Evolutionary conservation across 768 basidiomycete species (phyloP).

Genomic region (Mycena filopes): DNA sequence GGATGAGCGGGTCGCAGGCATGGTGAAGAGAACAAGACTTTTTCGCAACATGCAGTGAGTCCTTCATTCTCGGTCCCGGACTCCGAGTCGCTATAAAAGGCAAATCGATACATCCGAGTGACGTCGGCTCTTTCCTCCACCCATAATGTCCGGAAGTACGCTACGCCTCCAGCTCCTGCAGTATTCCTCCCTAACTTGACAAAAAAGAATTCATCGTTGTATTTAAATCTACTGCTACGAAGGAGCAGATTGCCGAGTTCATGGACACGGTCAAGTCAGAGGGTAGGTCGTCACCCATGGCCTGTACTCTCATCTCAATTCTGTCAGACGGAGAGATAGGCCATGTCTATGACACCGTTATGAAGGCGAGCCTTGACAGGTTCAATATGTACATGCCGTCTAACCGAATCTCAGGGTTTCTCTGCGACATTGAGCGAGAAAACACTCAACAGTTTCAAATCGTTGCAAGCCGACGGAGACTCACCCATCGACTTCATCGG

Average conservation of each 20-base stretch:
- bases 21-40: slow-evolving; percentile 28
- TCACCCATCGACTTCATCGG: slow-evolving; percentile 38
- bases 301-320: background rate
- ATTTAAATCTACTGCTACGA: slow-evolving; percentile 58
- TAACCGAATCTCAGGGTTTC: slow-evolving; percentile 50
- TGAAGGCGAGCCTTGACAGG: slow-evolving; percentile 47
- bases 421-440: slow-evolving; percentile 49
- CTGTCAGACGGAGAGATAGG: slow-evolving; percentile 56
- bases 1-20: slow-evolving; percentile 50
- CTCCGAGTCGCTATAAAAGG: slow-evolving; percentile 5
- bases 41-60: slow-evolving; percentile 6
- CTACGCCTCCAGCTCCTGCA: background rate
- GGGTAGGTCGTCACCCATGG: slow-evolving; percentile 41
- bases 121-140: background rate
- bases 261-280: slow-evolving; percentile 48
- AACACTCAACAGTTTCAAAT: slow-evolving; percentile 45
- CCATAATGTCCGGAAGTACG: slow-evolving; percentile 32
- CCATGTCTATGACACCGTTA: slow-evolving; percentile 47
- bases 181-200: background rate
- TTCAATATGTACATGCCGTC: background rate
- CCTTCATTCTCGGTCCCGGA: no score
- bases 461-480: slow-evolving; percentile 25
- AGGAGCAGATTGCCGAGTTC: slow-evolving; percentile 55
- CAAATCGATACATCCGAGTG: background rate
- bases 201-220: slow-evolving; percentile 69